Evolutionary conservation across 805 yeast genomes (phyloP), one percentile per base, ranked within the genome.

Genomic region (Myxozyma mucilagina): DNA sequence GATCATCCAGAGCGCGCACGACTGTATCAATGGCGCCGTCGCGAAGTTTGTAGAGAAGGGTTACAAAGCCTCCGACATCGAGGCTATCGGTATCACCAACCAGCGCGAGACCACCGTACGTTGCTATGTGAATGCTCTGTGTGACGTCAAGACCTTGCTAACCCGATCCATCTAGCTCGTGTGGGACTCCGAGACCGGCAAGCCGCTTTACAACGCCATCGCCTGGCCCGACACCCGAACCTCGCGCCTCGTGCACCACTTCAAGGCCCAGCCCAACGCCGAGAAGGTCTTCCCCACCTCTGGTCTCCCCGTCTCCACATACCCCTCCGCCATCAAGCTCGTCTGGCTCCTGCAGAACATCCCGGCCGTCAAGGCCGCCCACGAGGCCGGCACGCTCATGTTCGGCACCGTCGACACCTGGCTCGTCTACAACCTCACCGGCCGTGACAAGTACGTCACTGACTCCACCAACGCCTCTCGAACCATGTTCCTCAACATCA

Each of bases 161-260:
- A n/a, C n/a, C n/a, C n/a, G n/a, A n/a, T n/a, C n/a, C n/a, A n/a
- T n/a, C n/a, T n/a, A 59, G 63, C 85, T 92, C 52, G 67, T 77
- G 45, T 92, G 97, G 97, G 87, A 90, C 59, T 82, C 85, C 67
- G 79, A 79, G 56, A 90, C 97, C 1, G 97, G 97, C 44, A 77
- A 78, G 66, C 96, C 97, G 3, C 82, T 90, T 57, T 82, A 86
- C 71, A 87, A 89, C 72, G 97, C 97, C 70, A 90, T 92, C 73
- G 96, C 92, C 41, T 92, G 98, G 98, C 89, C 93, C 64, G 98
- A 92, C 76, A 89, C 96, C 44, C 83, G 98, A 71, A 93, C 96
- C 44, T 76, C 88, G 9, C 84, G 80, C 18, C 81, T 89, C 52
- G 91, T 90, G 56, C 82, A 82, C 64, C 82, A 84, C 66, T 79